phyloP scores from a whole-genome alignment of 441 rosid genomes.

The Pelargonium cotyledonis region DNA sequence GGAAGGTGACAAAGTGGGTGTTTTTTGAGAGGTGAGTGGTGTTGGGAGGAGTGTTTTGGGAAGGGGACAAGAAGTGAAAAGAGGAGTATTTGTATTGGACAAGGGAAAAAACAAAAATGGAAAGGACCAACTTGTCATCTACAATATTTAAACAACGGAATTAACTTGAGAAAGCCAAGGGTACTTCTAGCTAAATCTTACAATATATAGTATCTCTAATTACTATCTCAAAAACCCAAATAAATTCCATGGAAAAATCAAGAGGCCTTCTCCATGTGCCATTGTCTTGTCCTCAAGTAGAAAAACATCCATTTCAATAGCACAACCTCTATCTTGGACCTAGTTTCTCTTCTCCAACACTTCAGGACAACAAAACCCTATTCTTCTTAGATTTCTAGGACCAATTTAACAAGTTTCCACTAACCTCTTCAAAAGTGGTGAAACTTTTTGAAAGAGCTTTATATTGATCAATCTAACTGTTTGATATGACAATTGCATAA shows the following conservation, averaged over 20 bases:
- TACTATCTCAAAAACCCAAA: too few species aligned
- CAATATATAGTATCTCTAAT: too few species aligned
- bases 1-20: constrained; percentile 37
- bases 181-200: too few species aligned
- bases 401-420: constrained; percentile 19
- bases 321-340: constrained; percentile 14
- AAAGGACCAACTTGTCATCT: constrained; percentile 53
- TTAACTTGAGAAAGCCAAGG: too few species aligned
- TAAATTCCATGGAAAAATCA: too few species aligned
- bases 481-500: too few species aligned
- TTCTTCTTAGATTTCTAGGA: constrained; percentile 3
- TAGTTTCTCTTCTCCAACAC: constrained; percentile 11
- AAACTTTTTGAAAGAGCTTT: too few species aligned
- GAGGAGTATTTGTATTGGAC: constrained; percentile 26
- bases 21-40: constrained; percentile 20
- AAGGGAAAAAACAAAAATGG: constrained; percentile 34
- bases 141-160: too few species aligned
- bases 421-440: constrained; percentile 24
- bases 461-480: too few species aligned
- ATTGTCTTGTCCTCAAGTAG: constrained; percentile 44
- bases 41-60: not conserved
- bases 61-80: too few species aligned
- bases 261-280: constrained; percentile 45
- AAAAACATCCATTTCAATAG: constrained; percentile 35
- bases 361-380: constrained; percentile 26